phyloP scores from a whole-genome alignment of 164 flowering plant species.

The Liriodendron chinense region DNA sequence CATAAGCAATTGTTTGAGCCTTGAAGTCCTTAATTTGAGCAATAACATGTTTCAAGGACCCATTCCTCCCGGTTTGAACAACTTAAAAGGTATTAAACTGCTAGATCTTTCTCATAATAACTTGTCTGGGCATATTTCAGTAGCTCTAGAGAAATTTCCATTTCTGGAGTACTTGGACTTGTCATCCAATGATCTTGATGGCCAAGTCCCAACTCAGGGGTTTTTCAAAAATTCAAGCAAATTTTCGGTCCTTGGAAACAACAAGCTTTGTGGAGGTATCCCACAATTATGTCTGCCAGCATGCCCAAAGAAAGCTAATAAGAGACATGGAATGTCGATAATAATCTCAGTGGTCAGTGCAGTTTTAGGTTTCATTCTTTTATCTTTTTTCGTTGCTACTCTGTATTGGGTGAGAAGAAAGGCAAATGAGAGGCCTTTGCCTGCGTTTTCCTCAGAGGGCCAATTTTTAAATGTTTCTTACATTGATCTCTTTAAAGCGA shows the following conservation, averaged over 20 bases:
- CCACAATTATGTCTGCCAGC: background rate
- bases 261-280: background rate
- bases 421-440: background rate
- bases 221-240: background rate
- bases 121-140: background rate
- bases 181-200: background rate
- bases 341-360: background rate
- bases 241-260: background rate
- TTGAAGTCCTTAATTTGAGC: background rate
- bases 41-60: background rate
- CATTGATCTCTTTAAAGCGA: background rate
- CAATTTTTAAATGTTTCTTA: background rate
- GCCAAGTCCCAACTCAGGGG: background rate
- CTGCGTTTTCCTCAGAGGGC: background rate
- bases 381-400: background rate
- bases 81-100: background rate
- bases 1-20: background rate
- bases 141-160: background rate
- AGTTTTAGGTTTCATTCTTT: background rate
- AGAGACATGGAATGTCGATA: background rate
- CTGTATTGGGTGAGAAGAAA: background rate
- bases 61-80: background rate
- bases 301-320: background rate
- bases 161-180: background rate
- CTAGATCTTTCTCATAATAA: background rate